phyloP scores from a whole-genome alignment of 1,284 basidiomycete genomes.

The Trichosporon sp. region DNA sequence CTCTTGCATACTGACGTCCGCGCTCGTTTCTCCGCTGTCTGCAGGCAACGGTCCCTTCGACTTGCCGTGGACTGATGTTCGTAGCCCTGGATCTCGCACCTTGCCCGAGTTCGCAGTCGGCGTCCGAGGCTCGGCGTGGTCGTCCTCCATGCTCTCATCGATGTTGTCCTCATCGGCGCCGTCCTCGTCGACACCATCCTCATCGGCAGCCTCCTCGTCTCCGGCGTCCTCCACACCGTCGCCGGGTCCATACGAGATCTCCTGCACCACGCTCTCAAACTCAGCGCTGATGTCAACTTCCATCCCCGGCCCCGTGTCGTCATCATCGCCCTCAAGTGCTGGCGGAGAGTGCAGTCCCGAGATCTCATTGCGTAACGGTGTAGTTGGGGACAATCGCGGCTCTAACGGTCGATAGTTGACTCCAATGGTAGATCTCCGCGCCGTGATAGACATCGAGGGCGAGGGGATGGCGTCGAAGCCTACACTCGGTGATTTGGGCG shows the following conservation, averaged over 20 bases:
- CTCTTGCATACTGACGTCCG: background rate
- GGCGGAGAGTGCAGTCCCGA: slow-evolving; percentile 1
- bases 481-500: slow-evolving; percentile 19
- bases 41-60: slow-evolving; percentile 3
- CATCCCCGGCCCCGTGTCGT: background rate
- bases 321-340: background rate
- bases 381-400: background rate
- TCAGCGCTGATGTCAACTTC: slow-evolving; percentile 8
- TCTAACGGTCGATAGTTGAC: slow-evolving; percentile 3
- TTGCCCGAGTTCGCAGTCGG: background rate
- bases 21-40: slow-evolving; percentile 18
- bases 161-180: slow-evolving; percentile 22
- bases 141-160: too few species aligned
- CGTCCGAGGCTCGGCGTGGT: background rate
- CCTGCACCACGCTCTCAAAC: background rate
- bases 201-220: slow-evolving; percentile 25
- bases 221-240: slow-evolving; percentile 8
- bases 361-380: background rate
- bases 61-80: background rate
- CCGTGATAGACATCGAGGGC: slow-evolving; percentile 14
- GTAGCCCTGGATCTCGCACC: background rate
- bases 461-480: slow-evolving; percentile 27
- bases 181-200: slow-evolving; percentile 9
- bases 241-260: background rate
- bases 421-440: slow-evolving; percentile 11